Evolutionary conservation across 352 stramenopile species (phyloP), one percentile per base, ranked within the genome.

Genomic region (Globisporangium camurandrum): DNA sequence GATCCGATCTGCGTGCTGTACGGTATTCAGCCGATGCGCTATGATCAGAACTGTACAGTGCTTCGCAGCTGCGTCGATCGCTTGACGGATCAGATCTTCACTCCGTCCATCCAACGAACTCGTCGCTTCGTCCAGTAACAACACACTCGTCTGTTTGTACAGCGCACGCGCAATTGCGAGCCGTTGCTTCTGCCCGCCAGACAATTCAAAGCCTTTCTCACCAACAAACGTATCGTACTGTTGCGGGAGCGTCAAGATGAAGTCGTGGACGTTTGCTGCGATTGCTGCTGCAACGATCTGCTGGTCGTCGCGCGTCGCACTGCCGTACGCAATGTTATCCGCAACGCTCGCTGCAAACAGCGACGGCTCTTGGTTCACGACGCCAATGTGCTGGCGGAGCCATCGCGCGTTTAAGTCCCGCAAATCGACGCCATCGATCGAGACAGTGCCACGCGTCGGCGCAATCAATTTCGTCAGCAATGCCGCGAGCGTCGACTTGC

Each of bases 181-280:
- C 22, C 96, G 83, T 72, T 99, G 97, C 66, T 98, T 98, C 68
- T 99, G 93, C 26, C 94, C 94, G 43, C 95, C 97, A 17, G 76
- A 97, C 0, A 99, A 72, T 64, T 98, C 97, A 19, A 98, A 74
- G 12, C 96, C 96, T 49, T 97, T 93, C 69, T 98, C 96, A 40
- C 96, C 95, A 11, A 99, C 96, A 43, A 96, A 83, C 1, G 96
- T 98, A 33, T 99, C 87, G 71, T 96, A 98, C 57, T 96, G 75
- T 43, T 98, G 73, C 1, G 88, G 86, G 46, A 99, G 51, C 42
- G 65, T 63, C 59, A 70, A 68, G 42, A 90, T 84, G 40, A 93
- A 93, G 11, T 92, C 83, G 46, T 92, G 75, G 6, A 74, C 75
- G 26, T 91, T 68, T 14, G 84, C 83, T 46, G 78, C 62, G 57